phyloP scores from a whole-genome alignment of 2,329 filamentous ascomycete genomes.

The Ilyonectria destructans region DNA sequence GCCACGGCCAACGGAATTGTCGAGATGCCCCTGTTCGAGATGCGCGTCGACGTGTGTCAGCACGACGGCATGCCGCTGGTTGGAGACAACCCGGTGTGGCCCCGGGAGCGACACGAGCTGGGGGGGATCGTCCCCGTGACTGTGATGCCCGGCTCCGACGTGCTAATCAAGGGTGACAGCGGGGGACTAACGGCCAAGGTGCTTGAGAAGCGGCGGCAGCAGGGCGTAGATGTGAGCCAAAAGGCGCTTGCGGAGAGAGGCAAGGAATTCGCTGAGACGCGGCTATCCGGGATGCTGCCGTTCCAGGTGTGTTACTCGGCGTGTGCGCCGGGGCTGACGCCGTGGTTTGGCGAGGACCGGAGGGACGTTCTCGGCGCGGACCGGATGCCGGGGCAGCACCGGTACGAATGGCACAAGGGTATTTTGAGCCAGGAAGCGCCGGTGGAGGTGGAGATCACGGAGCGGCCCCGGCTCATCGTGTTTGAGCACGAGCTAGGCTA shows the following conservation, averaged over 20 bases:
- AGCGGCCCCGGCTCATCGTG: constrained; percentile 32
- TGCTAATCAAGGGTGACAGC: constrained; percentile 25
- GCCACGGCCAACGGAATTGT: constrained; percentile 36
- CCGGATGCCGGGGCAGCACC: constrained; percentile 48
- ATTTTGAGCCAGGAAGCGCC: constrained; percentile 16
- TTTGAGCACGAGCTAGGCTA: constrained; percentile 40
- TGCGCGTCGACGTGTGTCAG: constrained; percentile 47
- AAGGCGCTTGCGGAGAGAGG: constrained; percentile 35
- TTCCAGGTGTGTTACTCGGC: constrained; percentile 48
- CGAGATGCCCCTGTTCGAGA: constrained; percentile 40
- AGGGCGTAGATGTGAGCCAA: constrained; percentile 41
- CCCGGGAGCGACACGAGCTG: constrained; percentile 42
- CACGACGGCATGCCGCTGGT: constrained; percentile 47
- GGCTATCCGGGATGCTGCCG: constrained; percentile 46
- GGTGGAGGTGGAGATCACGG: constrained; percentile 10
- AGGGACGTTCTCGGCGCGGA: constrained; percentile 48
- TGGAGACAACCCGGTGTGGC: constrained; percentile 43
- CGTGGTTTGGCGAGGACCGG: constrained; percentile 49
- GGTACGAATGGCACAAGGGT: constrained; percentile 43
- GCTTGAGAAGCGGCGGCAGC: constrained; percentile 13
- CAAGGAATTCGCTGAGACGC: constrained; percentile 33
- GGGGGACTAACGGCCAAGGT: constrained; percentile 26
- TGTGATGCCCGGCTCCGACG: constrained; percentile 34
- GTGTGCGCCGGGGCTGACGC: constrained; percentile 35
- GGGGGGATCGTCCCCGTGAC: constrained; percentile 46